Conservation (phyloP, 2,329 filamentous ascomycete genomes). For the Monosporascus sp. region DNA sequence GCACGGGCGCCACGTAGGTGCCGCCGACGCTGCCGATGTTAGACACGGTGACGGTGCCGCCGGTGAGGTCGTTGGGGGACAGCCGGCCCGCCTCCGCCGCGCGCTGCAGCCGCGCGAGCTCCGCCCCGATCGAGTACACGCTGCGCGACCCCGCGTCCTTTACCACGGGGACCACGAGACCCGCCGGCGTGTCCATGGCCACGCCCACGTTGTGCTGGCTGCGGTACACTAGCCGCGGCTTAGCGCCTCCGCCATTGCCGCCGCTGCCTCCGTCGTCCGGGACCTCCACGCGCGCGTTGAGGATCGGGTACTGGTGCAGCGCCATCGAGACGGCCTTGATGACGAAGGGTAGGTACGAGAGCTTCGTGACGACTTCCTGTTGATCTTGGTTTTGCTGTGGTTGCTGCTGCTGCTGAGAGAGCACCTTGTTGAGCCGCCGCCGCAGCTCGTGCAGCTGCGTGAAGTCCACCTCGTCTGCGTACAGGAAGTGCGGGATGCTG, state of each 20-base stretch:
- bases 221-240: constrained; percentile 73
- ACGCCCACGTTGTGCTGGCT: constrained; percentile 91
- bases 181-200: constrained; percentile 87
- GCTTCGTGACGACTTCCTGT: constrained; percentile 48
- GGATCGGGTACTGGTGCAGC: constrained; percentile 73
- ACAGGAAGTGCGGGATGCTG: constrained; percentile 90
- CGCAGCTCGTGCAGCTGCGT: constrained; percentile 69
- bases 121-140: constrained; percentile 71
- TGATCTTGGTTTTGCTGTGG: constrained; percentile 29
- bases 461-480: constrained; percentile 85
- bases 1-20: constrained; percentile 84
- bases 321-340: constrained; percentile 91
- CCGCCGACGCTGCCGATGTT: constrained; percentile 96
- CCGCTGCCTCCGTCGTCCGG: constrained; percentile 23
- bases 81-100: constrained; percentile 74
- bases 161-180: constrained; percentile 87
- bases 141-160: constrained; percentile 74
- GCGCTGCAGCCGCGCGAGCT: constrained; percentile 68
- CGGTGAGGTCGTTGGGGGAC: constrained; percentile 67
- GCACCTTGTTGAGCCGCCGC: constrained; percentile 65
- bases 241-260: constrained; percentile 39
- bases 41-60: constrained; percentile 90
- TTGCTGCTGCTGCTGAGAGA: constrained; percentile 30
- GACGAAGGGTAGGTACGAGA: constrained; percentile 91
- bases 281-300: constrained; percentile 79